phyloP scores from a whole-genome alignment of 176 grass and related monocot genomes.

The Leersia perrieri region DNA sequence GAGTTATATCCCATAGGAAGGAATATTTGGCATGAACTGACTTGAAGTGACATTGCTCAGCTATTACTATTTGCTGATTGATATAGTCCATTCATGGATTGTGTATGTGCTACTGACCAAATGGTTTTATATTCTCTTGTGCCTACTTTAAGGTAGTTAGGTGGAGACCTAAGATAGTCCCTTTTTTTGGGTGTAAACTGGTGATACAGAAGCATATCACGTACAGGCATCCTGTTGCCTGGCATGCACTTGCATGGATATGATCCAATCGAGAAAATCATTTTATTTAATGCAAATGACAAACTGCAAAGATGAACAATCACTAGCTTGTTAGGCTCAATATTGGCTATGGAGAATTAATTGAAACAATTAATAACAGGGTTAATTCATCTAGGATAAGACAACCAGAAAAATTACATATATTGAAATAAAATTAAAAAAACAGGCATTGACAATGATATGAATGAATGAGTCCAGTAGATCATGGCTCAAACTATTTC shows the following conservation, averaged over 20 bases:
- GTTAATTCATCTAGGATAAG: background rate
- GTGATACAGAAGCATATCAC: background rate
- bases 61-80: constrained; percentile 10
- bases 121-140: constrained; percentile 21
- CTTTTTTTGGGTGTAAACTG: background rate
- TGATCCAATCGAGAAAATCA: background rate
- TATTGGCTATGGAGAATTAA: constrained; percentile 2
- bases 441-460: background rate
- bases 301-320: background rate
- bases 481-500: background rate
- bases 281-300: background rate
- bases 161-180: background rate
- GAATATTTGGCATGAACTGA: background rate
- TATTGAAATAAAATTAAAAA: background rate
- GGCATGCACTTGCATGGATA: background rate
- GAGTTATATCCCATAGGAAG: background rate
- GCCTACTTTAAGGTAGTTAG: background rate
- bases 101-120: background rate
- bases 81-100: background rate
- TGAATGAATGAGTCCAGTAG: background rate
- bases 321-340: background rate
- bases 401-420: background rate
- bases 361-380: background rate
- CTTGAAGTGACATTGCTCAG: constrained; percentile 12
- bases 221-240: background rate